phyloP scores from a whole-genome alignment of 2,329 filamentous ascomycete species.

The Geoglossum cookeanum region DNA sequence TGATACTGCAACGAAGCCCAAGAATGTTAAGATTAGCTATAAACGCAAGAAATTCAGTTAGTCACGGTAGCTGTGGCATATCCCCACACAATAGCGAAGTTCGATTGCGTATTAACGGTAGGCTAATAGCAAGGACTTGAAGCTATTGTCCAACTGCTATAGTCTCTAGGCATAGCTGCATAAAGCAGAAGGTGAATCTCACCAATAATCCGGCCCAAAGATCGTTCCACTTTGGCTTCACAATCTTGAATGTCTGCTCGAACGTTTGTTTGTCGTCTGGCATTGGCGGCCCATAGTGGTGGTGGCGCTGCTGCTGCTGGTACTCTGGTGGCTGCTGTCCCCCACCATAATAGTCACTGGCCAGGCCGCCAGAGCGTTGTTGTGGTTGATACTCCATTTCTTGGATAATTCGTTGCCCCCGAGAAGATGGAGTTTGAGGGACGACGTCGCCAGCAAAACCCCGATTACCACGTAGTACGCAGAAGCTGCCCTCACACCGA shows the following conservation, averaged over 20 bases:
- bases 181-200: slow-evolving; percentile 11
- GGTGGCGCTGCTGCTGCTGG: slow-evolving; percentile 15
- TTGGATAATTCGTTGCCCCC: neutral
- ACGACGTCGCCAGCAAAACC: neutral
- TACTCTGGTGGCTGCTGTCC: slow-evolving; percentile 18
- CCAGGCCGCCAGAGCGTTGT: neutral
- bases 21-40: slow-evolving; percentile 49
- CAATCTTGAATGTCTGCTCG: slow-evolving; percentile 64
- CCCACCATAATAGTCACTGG: neutral
- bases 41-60: slow-evolving; percentile 5
- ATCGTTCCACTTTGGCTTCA: slow-evolving; percentile 77
- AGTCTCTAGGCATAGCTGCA: neutral
- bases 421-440: neutral
- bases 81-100: neutral
- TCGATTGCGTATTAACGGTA: slow-evolving; percentile 2
- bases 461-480: no score
- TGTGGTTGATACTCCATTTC: neutral
- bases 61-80: neutral
- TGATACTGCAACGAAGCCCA: slow-evolving; percentile 59
- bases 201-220: slow-evolving; percentile 72
- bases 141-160: neutral
- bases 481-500: no score
- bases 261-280: slow-evolving; percentile 36
- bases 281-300: slow-evolving; percentile 8
- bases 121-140: neutral